A percentile compares a stretch with the other conserved stretches of the same genome.
Evolutionary conservation across 2,329 filamentous ascomycete genomes (phyloP).

Genomic region (Sclerotinia glacialis): DNA sequence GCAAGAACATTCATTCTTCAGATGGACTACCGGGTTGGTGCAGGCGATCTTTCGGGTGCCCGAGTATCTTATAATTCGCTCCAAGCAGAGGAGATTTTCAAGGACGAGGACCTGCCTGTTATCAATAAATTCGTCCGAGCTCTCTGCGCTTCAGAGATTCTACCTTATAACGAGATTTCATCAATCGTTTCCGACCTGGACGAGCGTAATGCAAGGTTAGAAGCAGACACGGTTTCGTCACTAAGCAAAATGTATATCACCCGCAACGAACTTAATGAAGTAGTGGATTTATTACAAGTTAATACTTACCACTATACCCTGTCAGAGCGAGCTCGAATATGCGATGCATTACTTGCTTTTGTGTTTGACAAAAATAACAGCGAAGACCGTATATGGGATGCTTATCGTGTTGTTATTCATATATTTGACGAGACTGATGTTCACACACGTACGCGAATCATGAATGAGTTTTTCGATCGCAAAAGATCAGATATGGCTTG

Average conservation of each 20-base stretch:
- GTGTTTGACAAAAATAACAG: conserved; percentile 61
- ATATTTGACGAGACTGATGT: conserved; percentile 66
- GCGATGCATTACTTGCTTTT: conserved; percentile 64
- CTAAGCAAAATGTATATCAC: conserved; percentile 73
- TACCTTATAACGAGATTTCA: conserved; percentile 68
- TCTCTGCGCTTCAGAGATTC: conserved; percentile 58
- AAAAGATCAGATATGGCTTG: conserved; percentile 79
- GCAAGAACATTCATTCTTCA: conserved; percentile 69
- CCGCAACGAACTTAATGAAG: conserved; percentile 73
- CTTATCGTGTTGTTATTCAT: conserved; percentile 63
- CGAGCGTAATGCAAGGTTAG: conserved; percentile 65
- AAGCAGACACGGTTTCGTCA: conserved; percentile 69
- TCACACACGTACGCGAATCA: conserved; percentile 64
- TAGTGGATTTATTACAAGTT: conserved; percentile 76
- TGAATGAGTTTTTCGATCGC: conserved; percentile 78
- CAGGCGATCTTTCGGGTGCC: conserved; percentile 69
- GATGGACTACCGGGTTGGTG: conserved; percentile 71
- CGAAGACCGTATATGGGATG: conserved; percentile 62
- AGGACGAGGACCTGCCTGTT: conserved; percentile 58
- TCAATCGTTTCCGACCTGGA: conserved; percentile 72
- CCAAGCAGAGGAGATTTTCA: conserved; percentile 51
- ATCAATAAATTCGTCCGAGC: conserved; percentile 71
- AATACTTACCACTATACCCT: conserved; percentile 69
- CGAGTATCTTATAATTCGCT: conserved; percentile 63
- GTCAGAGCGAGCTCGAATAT: conserved; percentile 64